Percentiles rank a stretch among this genome's conserved stretches.
These are phyloP conservation scores for Tricholoma matsutake DNA, from an alignment of 768 basidiomycete species.

Conservation along the genomic window DNA sequence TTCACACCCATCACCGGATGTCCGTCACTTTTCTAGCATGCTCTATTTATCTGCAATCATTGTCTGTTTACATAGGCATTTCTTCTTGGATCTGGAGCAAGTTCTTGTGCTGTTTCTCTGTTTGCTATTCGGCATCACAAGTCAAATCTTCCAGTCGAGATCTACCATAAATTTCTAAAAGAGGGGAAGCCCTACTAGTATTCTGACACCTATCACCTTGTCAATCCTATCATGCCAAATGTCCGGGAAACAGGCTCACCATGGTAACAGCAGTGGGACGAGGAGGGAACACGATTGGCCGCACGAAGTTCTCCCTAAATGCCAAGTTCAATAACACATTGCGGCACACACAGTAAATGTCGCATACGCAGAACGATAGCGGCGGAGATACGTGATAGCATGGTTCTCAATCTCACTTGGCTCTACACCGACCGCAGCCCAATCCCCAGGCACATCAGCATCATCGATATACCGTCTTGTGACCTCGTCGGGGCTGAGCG, in stretches of 20 bases:
- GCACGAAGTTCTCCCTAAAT: slow-evolving; percentile 60
- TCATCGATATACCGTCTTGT: slow-evolving; percentile 86
- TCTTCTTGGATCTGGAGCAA: background rate
- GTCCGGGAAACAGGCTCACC: slow-evolving; percentile 26
- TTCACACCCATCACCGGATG: slow-evolving; percentile 10
- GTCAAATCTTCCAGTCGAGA: background rate
- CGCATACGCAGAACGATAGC: slow-evolving; percentile 86
- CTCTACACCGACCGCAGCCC: slow-evolving; percentile 75
- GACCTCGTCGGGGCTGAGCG: slow-evolving; percentile 88
- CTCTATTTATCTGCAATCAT: background rate
- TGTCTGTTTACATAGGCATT: background rate
- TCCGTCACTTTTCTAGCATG: background rate
- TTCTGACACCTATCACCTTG: slow-evolving; percentile 20
- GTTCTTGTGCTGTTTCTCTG: background rate
- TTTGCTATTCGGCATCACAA: background rate
- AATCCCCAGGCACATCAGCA: slow-evolving; percentile 67
- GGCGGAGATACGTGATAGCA: slow-evolving; percentile 86
- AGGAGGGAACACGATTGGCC: slow-evolving; percentile 63
- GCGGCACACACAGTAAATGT: slow-evolving; percentile 8
- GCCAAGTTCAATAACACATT: slow-evolving; percentile 12
- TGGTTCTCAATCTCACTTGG: slow-evolving; percentile 84
- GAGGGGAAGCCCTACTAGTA: background rate
- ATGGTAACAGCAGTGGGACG: slow-evolving; percentile 32
- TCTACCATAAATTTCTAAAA: background rate
- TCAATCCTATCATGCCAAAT: slow-evolving; percentile 5